Conservation (phyloP, 352 stramenopile species). For the Saprolegnia diclina region DNA sequence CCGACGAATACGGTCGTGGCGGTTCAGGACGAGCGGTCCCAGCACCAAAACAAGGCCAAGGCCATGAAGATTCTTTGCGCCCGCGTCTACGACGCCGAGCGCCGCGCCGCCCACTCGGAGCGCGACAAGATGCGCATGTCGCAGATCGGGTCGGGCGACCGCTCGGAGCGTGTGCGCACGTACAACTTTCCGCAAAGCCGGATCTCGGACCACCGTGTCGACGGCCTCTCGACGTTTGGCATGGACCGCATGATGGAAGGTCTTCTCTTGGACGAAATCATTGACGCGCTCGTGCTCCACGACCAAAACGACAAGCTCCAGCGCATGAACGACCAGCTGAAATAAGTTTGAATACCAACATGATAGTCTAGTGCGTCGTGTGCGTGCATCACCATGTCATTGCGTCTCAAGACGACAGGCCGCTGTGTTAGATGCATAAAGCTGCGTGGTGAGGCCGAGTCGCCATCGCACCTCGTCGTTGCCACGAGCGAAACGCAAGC, state of each 20-base stretch:
- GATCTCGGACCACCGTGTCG: constrained; percentile 93
- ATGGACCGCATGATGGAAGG: constrained; percentile 88
- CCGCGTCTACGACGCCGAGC: constrained; percentile 93
- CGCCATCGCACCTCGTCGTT: no score
- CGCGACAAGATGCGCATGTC: constrained; percentile 58
- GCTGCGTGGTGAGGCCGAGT: no score
- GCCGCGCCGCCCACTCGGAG: constrained; percentile 51
- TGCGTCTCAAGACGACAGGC: no score
- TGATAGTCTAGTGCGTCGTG: no score
- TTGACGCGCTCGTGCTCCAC: constrained; percentile 69
- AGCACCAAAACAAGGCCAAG: constrained; percentile 98
- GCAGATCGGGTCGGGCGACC: constrained; percentile 93
- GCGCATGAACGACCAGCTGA: constrained; percentile 42
- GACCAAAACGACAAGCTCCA: constrained; percentile 74
- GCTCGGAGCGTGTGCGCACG: constrained; percentile 96
- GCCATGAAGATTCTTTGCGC: constrained; percentile 96
- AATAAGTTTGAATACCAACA: constrained; percentile 10
- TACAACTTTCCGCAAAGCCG: constrained; percentile 98
- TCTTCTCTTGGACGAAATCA: constrained; percentile 85
- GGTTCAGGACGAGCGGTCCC: constrained; percentile 92
- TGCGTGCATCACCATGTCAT: no score
- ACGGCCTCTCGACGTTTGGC: constrained; percentile 75
- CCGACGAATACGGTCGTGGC: constrained; percentile 90
- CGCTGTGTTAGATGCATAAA: no score
- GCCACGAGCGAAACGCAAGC: no score